Conservation (phyloP, 257 asterid genomes). For the Solanum dulcamara region DNA sequence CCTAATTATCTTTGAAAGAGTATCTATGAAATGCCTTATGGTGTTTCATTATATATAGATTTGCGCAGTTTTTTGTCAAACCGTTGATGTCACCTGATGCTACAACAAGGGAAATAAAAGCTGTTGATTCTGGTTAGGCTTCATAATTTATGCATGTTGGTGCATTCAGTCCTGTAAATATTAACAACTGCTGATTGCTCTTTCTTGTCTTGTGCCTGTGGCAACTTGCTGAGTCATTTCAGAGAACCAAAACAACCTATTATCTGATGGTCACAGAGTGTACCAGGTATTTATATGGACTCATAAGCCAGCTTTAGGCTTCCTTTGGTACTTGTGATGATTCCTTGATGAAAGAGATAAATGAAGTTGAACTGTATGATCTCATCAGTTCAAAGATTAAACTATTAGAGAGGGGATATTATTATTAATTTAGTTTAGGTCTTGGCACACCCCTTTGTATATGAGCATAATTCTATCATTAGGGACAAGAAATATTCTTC, state of each 20-base stretch:
- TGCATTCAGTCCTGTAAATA: not conserved
- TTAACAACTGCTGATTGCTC: conserved; percentile 13
- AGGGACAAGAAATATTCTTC: not conserved
- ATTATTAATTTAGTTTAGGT: not conserved
- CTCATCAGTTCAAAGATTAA: not conserved
- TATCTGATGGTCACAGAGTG: conserved; percentile 89
- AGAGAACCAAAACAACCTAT: conserved; percentile 92
- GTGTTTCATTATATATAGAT: conserved; percentile 35
- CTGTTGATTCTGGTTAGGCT: conserved; percentile 87
- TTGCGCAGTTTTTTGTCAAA: conserved; percentile 84
- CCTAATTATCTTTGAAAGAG: not conserved
- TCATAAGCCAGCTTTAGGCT: not conserved
- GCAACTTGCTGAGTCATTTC: conserved; percentile 1
- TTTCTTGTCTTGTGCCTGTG: not conserved
- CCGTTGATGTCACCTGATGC: conserved; percentile 98
- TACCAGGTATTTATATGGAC: conserved; percentile 52
- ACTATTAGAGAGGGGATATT: not conserved
- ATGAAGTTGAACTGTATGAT: not conserved
- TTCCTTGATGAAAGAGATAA: not conserved
- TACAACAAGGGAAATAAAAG: conserved; percentile 86
- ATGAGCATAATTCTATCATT: not conserved
- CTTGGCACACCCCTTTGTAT: not conserved
- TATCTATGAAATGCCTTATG: conserved; percentile 1
- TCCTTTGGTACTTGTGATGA: not conserved
- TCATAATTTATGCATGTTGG: not conserved